Percentiles rank a stretch among this genome's conserved stretches.
Evolutionary conservation across 2,329 filamentous ascomycete species (phyloP).

Genomic region (Penicillium griseofulvum): DNA sequence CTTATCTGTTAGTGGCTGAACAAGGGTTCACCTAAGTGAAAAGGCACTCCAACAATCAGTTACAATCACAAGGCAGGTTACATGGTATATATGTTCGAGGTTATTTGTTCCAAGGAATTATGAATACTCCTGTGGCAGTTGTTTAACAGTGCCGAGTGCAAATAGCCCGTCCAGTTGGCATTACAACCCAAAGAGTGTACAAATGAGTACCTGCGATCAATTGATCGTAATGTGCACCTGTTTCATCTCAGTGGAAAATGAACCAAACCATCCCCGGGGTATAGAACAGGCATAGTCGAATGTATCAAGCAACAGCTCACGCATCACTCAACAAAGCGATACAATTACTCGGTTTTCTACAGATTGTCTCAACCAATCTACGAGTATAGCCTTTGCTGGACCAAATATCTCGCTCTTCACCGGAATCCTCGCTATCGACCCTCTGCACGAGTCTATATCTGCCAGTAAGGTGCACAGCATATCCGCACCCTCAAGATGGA

Average conservation of each 20-base stretch:
- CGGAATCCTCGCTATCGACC: not conserved
- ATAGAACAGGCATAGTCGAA: not conserved
- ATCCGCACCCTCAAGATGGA: not conserved
- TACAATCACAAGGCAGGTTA: not conserved
- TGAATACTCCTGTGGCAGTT: not conserved
- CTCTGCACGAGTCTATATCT: not conserved
- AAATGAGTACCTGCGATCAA: not conserved
- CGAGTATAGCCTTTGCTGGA: not conserved
- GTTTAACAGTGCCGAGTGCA: no score
- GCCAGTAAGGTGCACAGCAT: no score
- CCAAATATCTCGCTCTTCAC: not conserved
- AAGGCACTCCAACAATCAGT: not conserved
- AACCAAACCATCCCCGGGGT: not conserved
- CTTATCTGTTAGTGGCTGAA: slow-evolving; percentile 3
- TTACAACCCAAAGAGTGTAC: not conserved
- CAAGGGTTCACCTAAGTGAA: not conserved
- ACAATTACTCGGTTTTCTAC: not conserved
- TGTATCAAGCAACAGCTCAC: not conserved
- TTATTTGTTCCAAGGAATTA: not conserved
- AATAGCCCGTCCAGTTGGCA: not conserved
- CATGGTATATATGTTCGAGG: not conserved
- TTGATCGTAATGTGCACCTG: not conserved
- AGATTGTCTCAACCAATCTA: not conserved
- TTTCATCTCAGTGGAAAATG: not conserved
- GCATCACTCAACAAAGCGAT: not conserved